phyloP scores from a whole-genome alignment of 768 basidiomycete species.

The Suillus decipiens region DNA sequence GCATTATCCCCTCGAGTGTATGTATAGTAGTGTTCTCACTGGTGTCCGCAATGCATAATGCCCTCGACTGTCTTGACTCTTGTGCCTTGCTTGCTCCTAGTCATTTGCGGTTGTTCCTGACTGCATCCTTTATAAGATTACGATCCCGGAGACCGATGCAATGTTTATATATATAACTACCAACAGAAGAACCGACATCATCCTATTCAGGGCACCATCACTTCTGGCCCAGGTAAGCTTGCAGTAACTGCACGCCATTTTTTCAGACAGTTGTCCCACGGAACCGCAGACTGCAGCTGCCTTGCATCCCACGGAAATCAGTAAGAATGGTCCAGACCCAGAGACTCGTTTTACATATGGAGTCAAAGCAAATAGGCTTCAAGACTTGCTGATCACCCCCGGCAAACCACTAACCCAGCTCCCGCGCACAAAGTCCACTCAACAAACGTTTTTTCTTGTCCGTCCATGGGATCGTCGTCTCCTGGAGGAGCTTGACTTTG shows the following conservation, averaged over 20 bases:
- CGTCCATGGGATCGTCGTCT: background rate
- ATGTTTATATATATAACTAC: background rate
- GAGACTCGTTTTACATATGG: background rate
- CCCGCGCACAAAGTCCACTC: background rate
- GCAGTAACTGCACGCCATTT: background rate
- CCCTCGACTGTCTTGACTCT: background rate
- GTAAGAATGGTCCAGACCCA: background rate
- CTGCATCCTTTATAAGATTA: background rate
- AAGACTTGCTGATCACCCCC: background rate
- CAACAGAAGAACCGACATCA: no score
- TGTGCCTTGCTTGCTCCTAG: background rate
- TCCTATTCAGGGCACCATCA: background rate
- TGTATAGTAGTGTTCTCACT: background rate
- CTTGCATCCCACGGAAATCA: background rate
- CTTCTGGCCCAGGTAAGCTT: background rate
- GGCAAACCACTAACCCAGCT: background rate
- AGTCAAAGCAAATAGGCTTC: constrained; percentile 2
- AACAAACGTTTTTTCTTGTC: background rate
- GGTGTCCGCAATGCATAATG: background rate
- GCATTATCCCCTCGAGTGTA: background rate
- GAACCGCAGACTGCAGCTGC: background rate
- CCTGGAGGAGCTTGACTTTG: background rate
- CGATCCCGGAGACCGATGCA: background rate
- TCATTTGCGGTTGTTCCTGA: background rate
- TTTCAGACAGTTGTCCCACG: background rate